Percentiles rank a stretch among this genome's conserved stretches.
Evolutionary conservation across 306 rosid genomes (phyloP).

Genomic region (Cercis canadensis): DNA sequence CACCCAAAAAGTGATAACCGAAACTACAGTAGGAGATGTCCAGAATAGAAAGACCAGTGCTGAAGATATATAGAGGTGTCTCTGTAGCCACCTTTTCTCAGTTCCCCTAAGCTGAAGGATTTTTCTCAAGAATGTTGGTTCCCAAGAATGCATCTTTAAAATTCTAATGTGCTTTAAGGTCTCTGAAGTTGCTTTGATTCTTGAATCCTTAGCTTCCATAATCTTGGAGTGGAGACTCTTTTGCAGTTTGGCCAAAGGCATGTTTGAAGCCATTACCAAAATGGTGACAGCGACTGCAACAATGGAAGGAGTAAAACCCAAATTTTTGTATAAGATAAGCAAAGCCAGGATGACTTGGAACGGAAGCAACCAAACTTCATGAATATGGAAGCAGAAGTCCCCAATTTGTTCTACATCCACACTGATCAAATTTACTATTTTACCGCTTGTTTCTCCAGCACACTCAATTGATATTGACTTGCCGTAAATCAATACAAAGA

Average conservation of each 20-base stretch:
- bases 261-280: constrained; percentile 54
- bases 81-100: constrained; percentile 56
- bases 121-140: constrained; percentile 51
- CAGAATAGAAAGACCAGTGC: constrained; percentile 58
- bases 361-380: constrained; percentile 66
- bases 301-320: constrained; percentile 54
- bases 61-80: constrained; percentile 53
- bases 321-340: constrained; percentile 51
- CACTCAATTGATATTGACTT: constrained; percentile 43
- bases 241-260: constrained; percentile 55
- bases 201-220: constrained; percentile 58
- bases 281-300: constrained; percentile 54
- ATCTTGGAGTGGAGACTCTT: constrained; percentile 52
- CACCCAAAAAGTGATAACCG: constrained; percentile 50
- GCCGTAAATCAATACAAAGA: constrained; percentile 46
- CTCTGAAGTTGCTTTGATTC: constrained; percentile 57
- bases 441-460: constrained; percentile 50
- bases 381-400: constrained; percentile 56
- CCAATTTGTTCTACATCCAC: constrained; percentile 65
- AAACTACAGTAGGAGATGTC: constrained; percentile 68
- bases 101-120: constrained; percentile 48
- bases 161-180: constrained; percentile 53
- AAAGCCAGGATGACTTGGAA: constrained; percentile 54
- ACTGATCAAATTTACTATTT: constrained; percentile 49
- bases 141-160: constrained; percentile 62